phyloP scores from a whole-genome alignment of 106 monocot genomes.

The Dendrobium huoshanense region DNA sequence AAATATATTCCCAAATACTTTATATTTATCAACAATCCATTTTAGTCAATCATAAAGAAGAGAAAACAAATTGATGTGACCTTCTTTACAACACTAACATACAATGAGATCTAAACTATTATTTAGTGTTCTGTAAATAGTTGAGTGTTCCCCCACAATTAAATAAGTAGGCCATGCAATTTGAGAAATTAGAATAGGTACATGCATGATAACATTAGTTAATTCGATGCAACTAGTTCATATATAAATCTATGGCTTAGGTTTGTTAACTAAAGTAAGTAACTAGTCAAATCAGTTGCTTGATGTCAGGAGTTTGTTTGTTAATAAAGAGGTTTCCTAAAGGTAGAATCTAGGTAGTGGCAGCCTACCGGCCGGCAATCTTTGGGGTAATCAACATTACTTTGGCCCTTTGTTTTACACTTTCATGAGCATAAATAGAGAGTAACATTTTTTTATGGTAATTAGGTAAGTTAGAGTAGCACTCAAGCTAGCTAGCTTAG shows the following conservation, averaged over 20 bases:
- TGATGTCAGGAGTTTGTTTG: neutral
- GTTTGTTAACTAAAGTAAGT: slow-evolving; percentile 2
- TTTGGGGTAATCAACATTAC: neutral
- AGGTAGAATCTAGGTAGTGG: neutral
- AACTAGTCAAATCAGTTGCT: neutral
- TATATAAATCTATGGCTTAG: neutral
- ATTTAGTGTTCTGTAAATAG: neutral
- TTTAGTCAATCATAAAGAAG: neutral
- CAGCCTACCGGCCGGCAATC: neutral
- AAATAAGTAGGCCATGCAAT: slow-evolving; percentile 1
- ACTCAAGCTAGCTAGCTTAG: too few species aligned
- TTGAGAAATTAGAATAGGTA: neutral
- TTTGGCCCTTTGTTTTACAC: neutral
- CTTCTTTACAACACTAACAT: too few species aligned
- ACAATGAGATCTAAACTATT: neutral
- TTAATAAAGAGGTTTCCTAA: neutral
- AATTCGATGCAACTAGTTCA: neutral
- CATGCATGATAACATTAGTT: neutral
- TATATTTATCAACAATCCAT: neutral
- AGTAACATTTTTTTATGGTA: too few species aligned
- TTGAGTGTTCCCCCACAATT: neutral
- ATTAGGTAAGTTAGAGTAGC: too few species aligned
- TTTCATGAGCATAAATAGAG: too few species aligned
- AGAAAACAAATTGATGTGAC: neutral
- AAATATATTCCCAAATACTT: neutral